A percentile compares a stretch with the other conserved stretches of the same genome.
Evolutionary conservation across 129 eudicot species (phyloP).

Genomic region (Centaurea solstitialis): DNA sequence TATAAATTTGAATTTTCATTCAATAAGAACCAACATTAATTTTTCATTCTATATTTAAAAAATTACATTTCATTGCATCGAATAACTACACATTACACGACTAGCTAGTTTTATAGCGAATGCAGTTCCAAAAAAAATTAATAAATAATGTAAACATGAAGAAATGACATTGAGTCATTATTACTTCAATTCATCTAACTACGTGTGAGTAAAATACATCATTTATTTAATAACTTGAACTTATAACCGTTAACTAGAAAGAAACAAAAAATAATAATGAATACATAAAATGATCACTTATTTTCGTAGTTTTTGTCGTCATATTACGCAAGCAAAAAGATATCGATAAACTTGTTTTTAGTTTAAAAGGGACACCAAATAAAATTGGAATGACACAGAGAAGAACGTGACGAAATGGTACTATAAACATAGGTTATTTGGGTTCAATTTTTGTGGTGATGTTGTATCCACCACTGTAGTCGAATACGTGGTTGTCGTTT

Average conservation of each 20-base stretch:
- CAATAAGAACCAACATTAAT: no score
- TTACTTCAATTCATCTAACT: neutral
- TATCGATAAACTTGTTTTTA: neutral
- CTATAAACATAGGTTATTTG: slow-evolving; percentile 42
- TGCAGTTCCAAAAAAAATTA: no score
- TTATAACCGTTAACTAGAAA: neutral
- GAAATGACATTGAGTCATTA: neutral
- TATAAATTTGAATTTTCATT: no score
- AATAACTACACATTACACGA: no score
- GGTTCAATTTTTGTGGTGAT: slow-evolving; percentile 74
- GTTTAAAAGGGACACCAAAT: neutral
- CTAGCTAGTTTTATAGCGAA: no score
- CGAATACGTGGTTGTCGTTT: slow-evolving; percentile 58
- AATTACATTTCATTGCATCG: no score
- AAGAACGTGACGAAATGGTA: neutral
- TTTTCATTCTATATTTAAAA: neutral
- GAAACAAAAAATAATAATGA: neutral
- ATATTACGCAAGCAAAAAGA: neutral
- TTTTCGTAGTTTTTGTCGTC: neutral
- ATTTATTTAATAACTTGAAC: neutral
- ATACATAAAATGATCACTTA: neutral
- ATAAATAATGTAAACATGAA: neutral
- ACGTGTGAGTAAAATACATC: neutral
- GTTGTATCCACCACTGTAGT: slow-evolving; percentile 81
- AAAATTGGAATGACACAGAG: neutral